Conservation (phyloP, 805 yeast species). For the Hanseniaspora valbyensis region DNA sequence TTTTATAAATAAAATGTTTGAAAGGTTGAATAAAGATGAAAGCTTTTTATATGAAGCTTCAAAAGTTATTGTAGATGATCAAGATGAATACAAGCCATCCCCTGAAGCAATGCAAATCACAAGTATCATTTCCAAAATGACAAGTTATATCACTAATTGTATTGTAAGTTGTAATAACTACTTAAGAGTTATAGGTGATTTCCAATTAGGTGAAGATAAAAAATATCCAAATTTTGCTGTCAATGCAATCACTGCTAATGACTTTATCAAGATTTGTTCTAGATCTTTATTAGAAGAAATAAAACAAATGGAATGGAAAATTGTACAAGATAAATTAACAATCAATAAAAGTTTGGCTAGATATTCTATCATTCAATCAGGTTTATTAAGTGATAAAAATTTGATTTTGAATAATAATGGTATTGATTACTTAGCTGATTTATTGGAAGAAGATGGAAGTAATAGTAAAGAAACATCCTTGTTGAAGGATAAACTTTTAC, state of each 20-base stretch:
- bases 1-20: constrained; percentile 42
- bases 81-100: constrained; percentile 27
- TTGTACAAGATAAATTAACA: constrained; percentile 19
- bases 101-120: constrained; percentile 58
- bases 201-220: constrained; percentile 47
- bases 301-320: constrained; percentile 25
- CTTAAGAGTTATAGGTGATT: constrained; percentile 53
- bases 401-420: constrained; percentile 17
- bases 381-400: constrained; percentile 8
- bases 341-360: constrained; percentile 18
- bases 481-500: constrained; percentile 26
- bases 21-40: constrained; percentile 31
- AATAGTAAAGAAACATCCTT: constrained; percentile 27
- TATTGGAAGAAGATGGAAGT: constrained; percentile 15
- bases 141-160: constrained; percentile 41
- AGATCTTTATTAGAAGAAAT: constrained; percentile 42
- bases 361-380: constrained; percentile 10
- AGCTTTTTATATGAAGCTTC: constrained; percentile 15
- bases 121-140: constrained; percentile 48
- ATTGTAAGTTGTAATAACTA: constrained; percentile 41
- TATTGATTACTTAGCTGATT: constrained; percentile 18
- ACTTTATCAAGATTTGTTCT: constrained; percentile 52
- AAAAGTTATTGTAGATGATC: constrained; percentile 36
- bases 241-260: constrained; percentile 47
- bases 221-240: constrained; percentile 54